Base-by-base conservation (phyloP, 1,139 yeast species). In the Suhomyces coccinellae region DNA sequence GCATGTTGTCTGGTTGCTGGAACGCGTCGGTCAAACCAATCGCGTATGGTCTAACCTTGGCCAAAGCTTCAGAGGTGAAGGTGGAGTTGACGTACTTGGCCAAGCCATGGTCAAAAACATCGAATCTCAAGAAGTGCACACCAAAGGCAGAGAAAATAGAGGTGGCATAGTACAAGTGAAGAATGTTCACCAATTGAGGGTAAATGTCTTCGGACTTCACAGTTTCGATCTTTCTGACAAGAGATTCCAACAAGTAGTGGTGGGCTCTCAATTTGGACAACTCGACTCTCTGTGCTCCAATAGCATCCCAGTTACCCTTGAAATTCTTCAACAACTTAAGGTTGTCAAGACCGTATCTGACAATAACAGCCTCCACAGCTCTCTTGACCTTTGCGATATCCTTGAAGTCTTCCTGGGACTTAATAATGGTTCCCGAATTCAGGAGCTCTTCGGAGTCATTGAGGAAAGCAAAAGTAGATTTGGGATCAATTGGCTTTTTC, bases 21-120 rank as follows among this genome's bases (percentile, higher is more conserved):
- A 74, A 74, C n/a, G 79, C 63, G 58, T 74, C 79, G 36, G 79
- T 73, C 50, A 65, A 70, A 22, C 75, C 73, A 51, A 74, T 64
- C 36, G 69, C 74, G 50, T 71, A 66, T 36, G 77, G 77, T 62
- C 79, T 71, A 48, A 74, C 54, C 48, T 68, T 69, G 43, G 52
- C 52, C 55, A 72, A 69, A 46, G 70, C 61, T 43, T 58, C 62
- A 43, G 75, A 71, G 49, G 71, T 63, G 47, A 62, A 59, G 40
- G 55, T 55, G 45, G 67, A 58, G 47, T 66, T 64, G 52, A 71
- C 60, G 40, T 60, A 60, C 41, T 66, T 60, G 54, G 70, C 64
- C 37, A 72, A 63, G 17, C 65, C 65, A 9, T 73, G 54, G 14
- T 68, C 57, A 41, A 69, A 56, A 30, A 73, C 67, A 28, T 58